Evolutionary conservation across 1,284 basidiomycete genomes (phyloP), one percentile per base, ranked within the genome.

Genomic region (Puccinia triticina): DNA sequence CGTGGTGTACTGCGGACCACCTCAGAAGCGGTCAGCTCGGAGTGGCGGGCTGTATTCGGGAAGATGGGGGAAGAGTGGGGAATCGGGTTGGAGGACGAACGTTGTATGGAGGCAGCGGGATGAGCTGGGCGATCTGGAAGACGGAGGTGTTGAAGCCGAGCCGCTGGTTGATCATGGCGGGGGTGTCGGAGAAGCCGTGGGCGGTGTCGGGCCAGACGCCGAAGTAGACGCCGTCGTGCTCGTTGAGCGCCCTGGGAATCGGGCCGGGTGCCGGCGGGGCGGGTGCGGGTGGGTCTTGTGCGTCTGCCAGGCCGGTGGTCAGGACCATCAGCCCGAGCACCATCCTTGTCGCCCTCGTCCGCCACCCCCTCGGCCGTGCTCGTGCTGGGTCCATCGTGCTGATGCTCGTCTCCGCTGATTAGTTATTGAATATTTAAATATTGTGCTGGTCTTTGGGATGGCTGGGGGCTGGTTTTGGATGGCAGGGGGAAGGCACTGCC

Each of bases 61-160:
- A 71, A 61, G 59, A 34, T 61, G 11, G 7, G 29, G 82, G 85
- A 32, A 61, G 29, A 46, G 5, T 29, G 40, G 32, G 37, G 34
- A 29, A 8, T 46, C n/a, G 14, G 1, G 29, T 53, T 74, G 26
- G 48, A 32, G 26, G 43, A 21, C 59, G 46, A 23, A 81, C 78
- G 83, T 86, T 83, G 83, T 84, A 86, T 1, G 83, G 69, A 4
- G 84, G 84, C 18, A 86, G 43, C 14, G 86, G 86, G 43, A 86
- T 86, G 14, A 81, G 48, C 83, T 86, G 86, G 1, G 85, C 85
- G 32, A 86, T 83, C 79, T 86, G 86, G 82, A 85, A 86, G 79
- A 86, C 85, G 43, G 85, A 83, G 7, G 84, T 82, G 53, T 86
- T 86, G 37, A 81, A 43, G n/a, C 78, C 78, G 40, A 81, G 50